Conservation (phyloP, 2,329 filamentous ascomycete genomes). For the Beauveria bassiana region DNA sequence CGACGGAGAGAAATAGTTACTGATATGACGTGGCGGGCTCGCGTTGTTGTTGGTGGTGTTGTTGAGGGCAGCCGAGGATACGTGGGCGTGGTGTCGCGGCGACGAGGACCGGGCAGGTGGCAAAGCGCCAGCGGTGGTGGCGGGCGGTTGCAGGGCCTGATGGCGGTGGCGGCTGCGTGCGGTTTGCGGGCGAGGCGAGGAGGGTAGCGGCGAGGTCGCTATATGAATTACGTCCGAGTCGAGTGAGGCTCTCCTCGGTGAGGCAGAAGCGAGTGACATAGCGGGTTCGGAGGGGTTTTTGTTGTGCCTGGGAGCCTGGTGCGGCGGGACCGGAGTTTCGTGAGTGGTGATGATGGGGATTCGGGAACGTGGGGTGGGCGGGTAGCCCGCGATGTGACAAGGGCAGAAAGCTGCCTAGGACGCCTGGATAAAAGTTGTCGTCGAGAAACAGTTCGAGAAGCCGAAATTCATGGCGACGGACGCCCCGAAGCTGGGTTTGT, state of each 20-base stretch:
- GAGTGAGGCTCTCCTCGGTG: conserved; percentile 1
- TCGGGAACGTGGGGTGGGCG: not conserved
- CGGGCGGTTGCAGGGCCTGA: conserved; percentile 1
- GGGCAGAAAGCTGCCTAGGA: not conserved
- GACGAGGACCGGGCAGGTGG: conserved; percentile 14
- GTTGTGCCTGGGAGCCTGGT: conserved; percentile 1
- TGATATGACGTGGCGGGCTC: conserved; percentile 2
- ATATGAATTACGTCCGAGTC: conserved; percentile 1
- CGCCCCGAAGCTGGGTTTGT: not conserved
- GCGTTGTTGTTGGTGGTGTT: not conserved
- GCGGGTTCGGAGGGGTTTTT: not conserved
- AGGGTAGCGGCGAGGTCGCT: not conserved
- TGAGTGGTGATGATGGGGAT: no score
- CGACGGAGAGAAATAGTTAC: not conserved
- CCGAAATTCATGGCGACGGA: not conserved
- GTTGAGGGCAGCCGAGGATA: not conserved
- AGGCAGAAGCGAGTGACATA: conserved; percentile 10
- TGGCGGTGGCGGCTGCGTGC: not conserved
- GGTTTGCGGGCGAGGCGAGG: not conserved
- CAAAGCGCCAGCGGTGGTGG: conserved; percentile 12
- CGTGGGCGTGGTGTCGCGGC: conserved; percentile 10
- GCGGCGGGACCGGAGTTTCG: not conserved
- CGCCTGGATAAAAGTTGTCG: not conserved
- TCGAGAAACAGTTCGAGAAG: not conserved
- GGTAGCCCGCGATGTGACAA: not conserved